phyloP scores from a whole-genome alignment of 2,329 filamentous ascomycete genomes.

The Pestalotiopsis sp. region DNA sequence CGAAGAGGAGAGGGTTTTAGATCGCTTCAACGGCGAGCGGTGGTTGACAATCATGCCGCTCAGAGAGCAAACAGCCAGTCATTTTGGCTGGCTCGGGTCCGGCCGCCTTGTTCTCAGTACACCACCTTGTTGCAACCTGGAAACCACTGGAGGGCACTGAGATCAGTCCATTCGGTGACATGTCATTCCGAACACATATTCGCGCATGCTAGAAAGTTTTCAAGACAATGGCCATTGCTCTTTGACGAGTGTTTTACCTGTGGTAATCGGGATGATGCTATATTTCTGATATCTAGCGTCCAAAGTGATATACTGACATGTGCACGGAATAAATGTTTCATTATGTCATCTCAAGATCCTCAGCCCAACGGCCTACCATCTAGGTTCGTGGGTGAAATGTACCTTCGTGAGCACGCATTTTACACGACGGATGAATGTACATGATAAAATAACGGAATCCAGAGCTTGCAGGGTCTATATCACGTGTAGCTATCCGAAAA shows the following conservation, averaged over 20 bases:
- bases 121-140: background rate
- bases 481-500: slow-evolving; percentile 2
- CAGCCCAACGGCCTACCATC: background rate
- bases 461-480: slow-evolving; percentile 1
- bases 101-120: background rate
- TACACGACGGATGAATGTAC: background rate
- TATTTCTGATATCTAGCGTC: background rate
- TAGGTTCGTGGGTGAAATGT: background rate
- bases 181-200: background rate
- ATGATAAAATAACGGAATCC: background rate
- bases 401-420: background rate
- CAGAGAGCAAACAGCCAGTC: background rate
- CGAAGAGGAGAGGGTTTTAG: too few species aligned
- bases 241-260: background rate
- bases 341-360: slow-evolving; percentile 3
- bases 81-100: background rate
- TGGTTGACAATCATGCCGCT: background rate
- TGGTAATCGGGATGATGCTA: background rate
- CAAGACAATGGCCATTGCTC: background rate
- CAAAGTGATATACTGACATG: background rate
- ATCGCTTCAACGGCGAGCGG: background rate
- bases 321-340: background rate
- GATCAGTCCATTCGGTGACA: background rate
- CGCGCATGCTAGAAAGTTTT: background rate
- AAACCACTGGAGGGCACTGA: background rate